Conservation (phyloP, 192 early-diverging fungal genomes). For the Umbelopsis vinacea region DNA sequence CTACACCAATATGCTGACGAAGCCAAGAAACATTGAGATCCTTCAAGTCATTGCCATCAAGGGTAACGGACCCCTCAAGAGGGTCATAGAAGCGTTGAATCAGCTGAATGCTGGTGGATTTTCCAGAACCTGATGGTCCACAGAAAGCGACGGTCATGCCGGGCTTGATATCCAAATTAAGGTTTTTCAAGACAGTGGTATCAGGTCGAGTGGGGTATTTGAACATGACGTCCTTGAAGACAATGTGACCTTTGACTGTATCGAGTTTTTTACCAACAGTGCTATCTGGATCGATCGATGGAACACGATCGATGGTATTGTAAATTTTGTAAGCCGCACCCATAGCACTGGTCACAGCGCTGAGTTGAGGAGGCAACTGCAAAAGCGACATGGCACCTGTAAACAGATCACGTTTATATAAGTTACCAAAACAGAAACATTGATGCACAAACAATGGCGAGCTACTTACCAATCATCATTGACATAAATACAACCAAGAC, state of each 20-base stretch:
- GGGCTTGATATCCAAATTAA: slow-evolving; percentile 69
- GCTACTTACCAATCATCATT: slow-evolving; percentile 72
- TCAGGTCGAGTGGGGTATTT: slow-evolving; percentile 85
- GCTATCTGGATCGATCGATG: slow-evolving; percentile 67
- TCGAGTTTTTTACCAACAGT: slow-evolving; percentile 48
- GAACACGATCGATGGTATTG: slow-evolving; percentile 77
- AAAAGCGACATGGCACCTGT: slow-evolving; percentile 69
- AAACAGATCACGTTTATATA: slow-evolving; percentile 51
- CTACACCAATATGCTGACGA: slow-evolving; percentile 85
- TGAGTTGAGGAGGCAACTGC: slow-evolving; percentile 69
- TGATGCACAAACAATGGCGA: slow-evolving; percentile 20
- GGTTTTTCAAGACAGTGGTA: slow-evolving; percentile 72
- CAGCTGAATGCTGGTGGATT: slow-evolving; percentile 82
- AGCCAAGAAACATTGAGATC: slow-evolving; percentile 81
- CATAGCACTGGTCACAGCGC: slow-evolving; percentile 68
- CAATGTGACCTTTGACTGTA: slow-evolving; percentile 67
- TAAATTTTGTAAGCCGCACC: slow-evolving; percentile 84
- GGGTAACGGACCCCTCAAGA: slow-evolving; percentile 49
- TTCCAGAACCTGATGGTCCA: slow-evolving; percentile 83
- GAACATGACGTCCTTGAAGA: slow-evolving; percentile 77
- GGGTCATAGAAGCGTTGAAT: slow-evolving; percentile 86
- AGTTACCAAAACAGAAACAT: slow-evolving; percentile 48
- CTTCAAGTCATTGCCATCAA: slow-evolving; percentile 80
- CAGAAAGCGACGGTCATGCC: slow-evolving; percentile 87
- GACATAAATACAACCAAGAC: slow-evolving; percentile 87